A percentile compares a stretch with the other conserved stretches of the same genome.
phyloP scores from a whole-genome alignment of 1,284 basidiomycete genomes.

The Melampsora americana region DNA sequence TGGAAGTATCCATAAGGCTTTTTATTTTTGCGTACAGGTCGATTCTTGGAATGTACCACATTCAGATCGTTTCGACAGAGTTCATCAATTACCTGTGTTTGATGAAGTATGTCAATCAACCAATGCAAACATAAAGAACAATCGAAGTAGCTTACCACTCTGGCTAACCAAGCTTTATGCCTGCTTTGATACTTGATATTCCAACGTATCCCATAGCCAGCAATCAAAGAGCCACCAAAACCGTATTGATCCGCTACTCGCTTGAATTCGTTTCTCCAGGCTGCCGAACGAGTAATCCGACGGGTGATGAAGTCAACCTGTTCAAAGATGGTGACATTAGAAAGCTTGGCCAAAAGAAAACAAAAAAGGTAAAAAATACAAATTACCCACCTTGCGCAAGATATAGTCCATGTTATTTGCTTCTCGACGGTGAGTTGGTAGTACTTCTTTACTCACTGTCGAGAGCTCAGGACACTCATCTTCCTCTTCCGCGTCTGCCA shows the following conservation, averaged over 20 bases:
- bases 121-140: too few species aligned
- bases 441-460: too few species aligned
- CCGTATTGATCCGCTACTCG: neutral
- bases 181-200: constrained; percentile 17
- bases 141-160: neutral
- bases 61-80: too few species aligned
- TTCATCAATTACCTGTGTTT: too few species aligned
- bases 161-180: neutral
- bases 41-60: too few species aligned
- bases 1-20: too few species aligned
- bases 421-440: neutral
- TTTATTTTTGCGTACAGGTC: too few species aligned
- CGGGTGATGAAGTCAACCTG: constrained; percentile 17
- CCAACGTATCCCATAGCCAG: constrained; percentile 12
- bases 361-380: neutral
- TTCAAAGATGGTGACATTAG: neutral
- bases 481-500: too few species aligned
- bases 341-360: neutral
- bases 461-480: too few species aligned
- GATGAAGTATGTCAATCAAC: too few species aligned
- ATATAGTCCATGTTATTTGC: constrained; percentile 1
- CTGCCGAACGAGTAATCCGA: constrained; percentile 1
- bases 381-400: neutral
- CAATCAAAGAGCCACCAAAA: neutral
- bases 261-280: neutral